phyloP scores from a whole-genome alignment of 2,329 filamentous ascomycete genomes.

The Fusarium chlamydosporum region DNA sequence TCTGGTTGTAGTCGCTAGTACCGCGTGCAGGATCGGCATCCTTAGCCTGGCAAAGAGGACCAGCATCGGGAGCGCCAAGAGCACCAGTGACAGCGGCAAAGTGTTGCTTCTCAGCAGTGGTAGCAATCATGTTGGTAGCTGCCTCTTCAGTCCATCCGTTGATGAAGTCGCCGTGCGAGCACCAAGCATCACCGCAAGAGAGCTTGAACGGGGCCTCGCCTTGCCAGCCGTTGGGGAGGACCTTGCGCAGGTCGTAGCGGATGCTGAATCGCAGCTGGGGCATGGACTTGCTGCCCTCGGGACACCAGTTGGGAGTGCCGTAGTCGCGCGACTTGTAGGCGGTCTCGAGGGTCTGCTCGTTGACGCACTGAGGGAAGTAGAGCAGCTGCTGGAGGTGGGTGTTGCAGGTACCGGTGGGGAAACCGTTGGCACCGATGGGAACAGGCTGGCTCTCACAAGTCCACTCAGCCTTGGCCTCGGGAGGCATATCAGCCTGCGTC shows the following conservation, averaged over 20 bases:
- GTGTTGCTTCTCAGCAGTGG: constrained; percentile 54
- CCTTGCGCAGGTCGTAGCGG: constrained; percentile 61
- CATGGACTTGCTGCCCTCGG: constrained; percentile 61
- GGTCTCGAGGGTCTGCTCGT: constrained; percentile 42
- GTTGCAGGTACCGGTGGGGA: constrained; percentile 36
- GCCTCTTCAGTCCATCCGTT: constrained; percentile 59
- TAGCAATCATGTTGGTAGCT: constrained; percentile 57
- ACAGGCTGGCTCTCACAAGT: constrained; percentile 53
- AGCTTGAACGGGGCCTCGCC: constrained; percentile 61
- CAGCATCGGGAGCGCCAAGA: constrained; percentile 35
- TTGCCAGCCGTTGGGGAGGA: constrained; percentile 60
- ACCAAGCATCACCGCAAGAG: constrained; percentile 59
- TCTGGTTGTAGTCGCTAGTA: constrained; percentile 56
- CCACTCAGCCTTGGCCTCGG: constrained; percentile 53
- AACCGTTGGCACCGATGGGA: constrained; percentile 41
- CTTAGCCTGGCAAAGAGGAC: constrained; percentile 50
- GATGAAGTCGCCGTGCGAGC: constrained; percentile 64
- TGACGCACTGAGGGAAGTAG: constrained; percentile 48
- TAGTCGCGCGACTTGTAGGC: constrained; percentile 41
- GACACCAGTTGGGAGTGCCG: constrained; percentile 55
- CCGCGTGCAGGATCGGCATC: constrained; percentile 60
- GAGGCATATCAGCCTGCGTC: constrained; percentile 22
- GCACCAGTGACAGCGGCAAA: constrained; percentile 53
- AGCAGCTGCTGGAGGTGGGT: constrained; percentile 45
- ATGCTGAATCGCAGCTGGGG: constrained; percentile 63